Conservation (phyloP, 805 yeast species). For the Yarrowia yakushimensis region DNA sequence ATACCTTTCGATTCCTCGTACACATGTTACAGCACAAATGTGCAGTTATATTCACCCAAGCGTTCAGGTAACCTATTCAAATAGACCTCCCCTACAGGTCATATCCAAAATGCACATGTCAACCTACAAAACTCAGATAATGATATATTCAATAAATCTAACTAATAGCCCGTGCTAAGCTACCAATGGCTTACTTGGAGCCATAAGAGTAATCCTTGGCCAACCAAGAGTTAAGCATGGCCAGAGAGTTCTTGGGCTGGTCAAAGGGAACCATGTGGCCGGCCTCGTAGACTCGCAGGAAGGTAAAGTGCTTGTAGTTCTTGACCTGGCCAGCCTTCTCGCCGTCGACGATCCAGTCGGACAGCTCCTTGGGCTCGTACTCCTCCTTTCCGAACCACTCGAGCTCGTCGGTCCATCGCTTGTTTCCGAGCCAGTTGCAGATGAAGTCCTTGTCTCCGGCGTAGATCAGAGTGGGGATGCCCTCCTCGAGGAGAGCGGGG, state of each 20-base stretch:
- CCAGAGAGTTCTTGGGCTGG: slow-evolving; percentile 70
- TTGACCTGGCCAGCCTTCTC: slow-evolving; percentile 64
- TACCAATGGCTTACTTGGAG: neutral
- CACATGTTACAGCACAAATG: no score
- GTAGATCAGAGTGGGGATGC: slow-evolving; percentile 73
- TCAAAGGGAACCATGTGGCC: slow-evolving; percentile 94
- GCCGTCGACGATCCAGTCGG: slow-evolving; percentile 38
- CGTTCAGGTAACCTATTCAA: no score
- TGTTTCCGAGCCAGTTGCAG: slow-evolving; percentile 91
- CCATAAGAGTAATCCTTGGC: slow-evolving; percentile 43
- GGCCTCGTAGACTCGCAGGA: slow-evolving; percentile 72
- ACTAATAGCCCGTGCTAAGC: neutral
- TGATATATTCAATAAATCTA: neutral
- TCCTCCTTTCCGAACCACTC: slow-evolving; percentile 58
- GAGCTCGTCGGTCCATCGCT: slow-evolving; percentile 76
- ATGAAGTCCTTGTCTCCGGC: slow-evolving; percentile 94
- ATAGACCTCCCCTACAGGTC: no score
- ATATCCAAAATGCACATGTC: no score
- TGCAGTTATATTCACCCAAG: no score
- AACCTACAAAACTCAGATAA: no score
- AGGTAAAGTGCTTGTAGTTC: slow-evolving; percentile 66
- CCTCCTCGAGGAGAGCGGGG: slow-evolving; percentile 59
- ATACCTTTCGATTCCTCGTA: no score
- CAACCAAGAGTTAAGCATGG: slow-evolving; percentile 75
- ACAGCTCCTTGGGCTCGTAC: slow-evolving; percentile 49